Percentiles rank a stretch among this genome's conserved stretches.
phyloP scores from a whole-genome alignment of 345 rosid genomes.

The Camelina sativa region DNA sequence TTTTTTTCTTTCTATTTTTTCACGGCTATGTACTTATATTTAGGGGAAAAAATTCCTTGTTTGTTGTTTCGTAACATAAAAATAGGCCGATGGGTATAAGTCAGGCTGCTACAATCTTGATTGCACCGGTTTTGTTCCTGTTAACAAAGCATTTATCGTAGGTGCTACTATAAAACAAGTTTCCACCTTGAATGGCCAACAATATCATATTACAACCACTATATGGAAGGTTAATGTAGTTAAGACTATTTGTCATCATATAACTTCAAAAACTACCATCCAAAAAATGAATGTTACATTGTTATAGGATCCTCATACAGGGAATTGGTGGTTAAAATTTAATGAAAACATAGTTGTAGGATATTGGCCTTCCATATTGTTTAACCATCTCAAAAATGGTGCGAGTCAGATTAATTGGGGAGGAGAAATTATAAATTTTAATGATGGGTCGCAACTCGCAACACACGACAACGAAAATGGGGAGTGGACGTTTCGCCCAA shows the following conservation, averaged over 20 bases:
- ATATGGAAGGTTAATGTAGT: conserved; percentile 32
- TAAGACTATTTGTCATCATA: neutral
- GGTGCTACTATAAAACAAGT: conserved; percentile 14
- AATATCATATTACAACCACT: neutral
- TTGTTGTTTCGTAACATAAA: neutral
- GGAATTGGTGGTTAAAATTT: conserved; percentile 55
- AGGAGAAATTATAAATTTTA: conserved; percentile 48
- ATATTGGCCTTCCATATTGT: conserved; percentile 51
- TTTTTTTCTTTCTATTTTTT: no score
- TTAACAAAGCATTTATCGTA: neutral
- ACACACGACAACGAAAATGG: conserved; percentile 52
- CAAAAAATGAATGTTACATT: neutral
- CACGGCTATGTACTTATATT: neutral
- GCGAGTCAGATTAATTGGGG: conserved; percentile 47
- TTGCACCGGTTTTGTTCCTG: conserved; percentile 39
- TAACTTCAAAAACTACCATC: neutral
- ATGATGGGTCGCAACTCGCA: conserved; percentile 23
- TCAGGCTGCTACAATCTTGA: neutral
- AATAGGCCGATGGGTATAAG: neutral
- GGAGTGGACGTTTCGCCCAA: conserved; percentile 52
- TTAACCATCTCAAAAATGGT: conserved; percentile 39
- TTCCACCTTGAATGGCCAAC: conserved; percentile 36
- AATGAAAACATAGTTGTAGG: conserved; percentile 33
- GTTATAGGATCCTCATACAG: conserved; percentile 42
- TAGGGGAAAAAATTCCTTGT: neutral